These are phyloP conservation scores for Ormosia emarginata DNA, from an alignment of 306 rosid genomes.

Conservation along the genomic window DNA sequence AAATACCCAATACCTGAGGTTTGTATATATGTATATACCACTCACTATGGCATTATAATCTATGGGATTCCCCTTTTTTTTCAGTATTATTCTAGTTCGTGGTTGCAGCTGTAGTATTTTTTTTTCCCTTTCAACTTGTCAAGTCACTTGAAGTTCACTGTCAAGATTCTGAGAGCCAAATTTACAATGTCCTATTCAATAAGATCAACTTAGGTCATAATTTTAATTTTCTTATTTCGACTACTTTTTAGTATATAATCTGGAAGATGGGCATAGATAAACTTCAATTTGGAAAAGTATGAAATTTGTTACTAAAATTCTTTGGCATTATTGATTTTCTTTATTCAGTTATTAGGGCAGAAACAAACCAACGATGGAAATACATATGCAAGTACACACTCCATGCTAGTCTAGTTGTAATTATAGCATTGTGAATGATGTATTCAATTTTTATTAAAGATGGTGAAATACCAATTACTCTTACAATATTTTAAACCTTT, in stretches of 20 bases:
- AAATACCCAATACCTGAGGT: constrained; percentile 85
- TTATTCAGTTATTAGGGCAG: background rate
- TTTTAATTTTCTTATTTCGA: background rate
- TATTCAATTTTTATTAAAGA: background rate
- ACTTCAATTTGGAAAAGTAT: constrained; percentile 52
- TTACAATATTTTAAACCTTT: constrained; percentile 9
- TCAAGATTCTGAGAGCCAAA: background rate
- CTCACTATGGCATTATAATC: background rate
- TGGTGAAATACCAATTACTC: background rate
- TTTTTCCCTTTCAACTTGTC: background rate
- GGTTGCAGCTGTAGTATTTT: constrained; percentile 33
- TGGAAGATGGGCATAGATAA: constrained; percentile 37
- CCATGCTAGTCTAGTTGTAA: background rate
- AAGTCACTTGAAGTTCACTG: background rate
- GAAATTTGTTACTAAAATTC: background rate
- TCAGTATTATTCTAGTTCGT: background rate
- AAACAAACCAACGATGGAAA: background rate
- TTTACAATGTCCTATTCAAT: background rate
- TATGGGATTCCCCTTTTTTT: constrained; percentile 19
- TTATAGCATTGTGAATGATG: background rate
- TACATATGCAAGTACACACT: background rate
- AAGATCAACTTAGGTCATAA: background rate
- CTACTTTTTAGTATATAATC: background rate
- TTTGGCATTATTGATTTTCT: background rate
- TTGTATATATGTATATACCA: background rate